Base-by-base conservation (phyloP, 2,329 filamentous ascomycete genomes). In the Verticillium longisporum region DNA sequence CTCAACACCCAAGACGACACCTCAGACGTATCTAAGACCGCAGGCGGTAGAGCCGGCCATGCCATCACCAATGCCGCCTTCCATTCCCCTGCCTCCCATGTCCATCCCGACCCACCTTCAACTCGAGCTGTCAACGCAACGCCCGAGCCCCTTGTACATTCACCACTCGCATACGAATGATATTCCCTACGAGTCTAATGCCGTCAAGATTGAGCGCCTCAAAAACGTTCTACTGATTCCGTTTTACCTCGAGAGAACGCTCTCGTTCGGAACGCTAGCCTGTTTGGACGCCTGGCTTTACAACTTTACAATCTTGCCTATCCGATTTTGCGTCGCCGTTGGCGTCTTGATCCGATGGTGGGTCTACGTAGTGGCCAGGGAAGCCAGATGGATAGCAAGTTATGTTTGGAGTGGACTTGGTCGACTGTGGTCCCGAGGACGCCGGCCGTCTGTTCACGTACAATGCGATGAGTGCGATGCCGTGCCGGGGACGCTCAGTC, bases 251-350 rank as follows among this genome's bases (percentile, higher is more conserved):
- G 95, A 99, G 75, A 84, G 89, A 55, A 89, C 93, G 0, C 82
- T 99, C 6, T 86, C 88, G 62, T 98, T 99, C 75, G 95, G 95
- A 6, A 88, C 91, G 0, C 76, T 98, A 37, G 93, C 94, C 6
- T 99, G 95, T 74, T 80, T 99, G 6, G 95, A 99, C 72, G 90
- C 94, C 1, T 99, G 94, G 92, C 83, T 99, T 1, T 95, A 97
- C 75, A 96, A 92, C 0, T 96, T 99, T 68, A 99, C 95, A 0
- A 97, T 99, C 55, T 79, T 99, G 0, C 95, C 95, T 0, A 82
- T 99, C 62, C 85, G 95, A 2, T 98, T 99, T 68, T 73, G 90
- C 60, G 89, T 93, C 62, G 94, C 95, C 1, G 69, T 94, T 0
- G 86, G 85, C 21, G 87, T 98, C 2, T 77, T 99, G 32, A 73